Base-by-base conservation (phyloP, 805 yeast genomes). In the Wickerhamiella dianesei region DNA sequence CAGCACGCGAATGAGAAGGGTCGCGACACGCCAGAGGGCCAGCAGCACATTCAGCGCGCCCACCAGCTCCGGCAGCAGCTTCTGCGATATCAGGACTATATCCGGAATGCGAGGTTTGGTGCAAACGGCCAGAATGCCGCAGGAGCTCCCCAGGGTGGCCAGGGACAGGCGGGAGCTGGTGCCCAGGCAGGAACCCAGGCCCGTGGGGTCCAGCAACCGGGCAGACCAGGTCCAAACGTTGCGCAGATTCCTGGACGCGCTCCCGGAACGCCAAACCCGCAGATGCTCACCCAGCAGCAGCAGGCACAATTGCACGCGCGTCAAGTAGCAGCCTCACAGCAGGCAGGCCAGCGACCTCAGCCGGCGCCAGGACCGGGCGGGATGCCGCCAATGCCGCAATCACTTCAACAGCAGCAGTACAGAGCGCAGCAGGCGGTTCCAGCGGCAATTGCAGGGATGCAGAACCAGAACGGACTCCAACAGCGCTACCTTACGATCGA, bases 11-110 rank as follows among this genome's bases (percentile, higher is more conserved):
- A 47, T 46, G 53, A 50, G 44, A 46, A 40, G 13, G 63, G 62
- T 9, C 54, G 57, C 17, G 58, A 57, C 35, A 53, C 62, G 25
- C 57, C 56, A 3, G 62, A 63, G 46, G 66, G 64, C 8, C 57
- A 50, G 50, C 46, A 41, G 42, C 64, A 60, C 40, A 48, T 56
- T 18, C 48, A 50, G 43, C 61, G 61, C 16, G 67, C 65, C n/a
- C 62, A 58, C 46, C 53, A 48, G 43, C 46, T 53, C 48, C 55
- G 50, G 45, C 45, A 43, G 40, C 53, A 53, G 47, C 56, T 57
- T 29, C 48, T 52, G 21, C 48, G 45, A 21, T 43, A 52, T 43
- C 60, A 53, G 43, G 45, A 46, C 44, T 49, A 48, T 40, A 16
- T 47, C 39, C 48, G 40, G 41, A 39, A 35, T 6, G 40, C 43